Base-by-base conservation (phyloP, 1,284 basidiomycete species). In the Apiotrichum gamsii region DNA sequence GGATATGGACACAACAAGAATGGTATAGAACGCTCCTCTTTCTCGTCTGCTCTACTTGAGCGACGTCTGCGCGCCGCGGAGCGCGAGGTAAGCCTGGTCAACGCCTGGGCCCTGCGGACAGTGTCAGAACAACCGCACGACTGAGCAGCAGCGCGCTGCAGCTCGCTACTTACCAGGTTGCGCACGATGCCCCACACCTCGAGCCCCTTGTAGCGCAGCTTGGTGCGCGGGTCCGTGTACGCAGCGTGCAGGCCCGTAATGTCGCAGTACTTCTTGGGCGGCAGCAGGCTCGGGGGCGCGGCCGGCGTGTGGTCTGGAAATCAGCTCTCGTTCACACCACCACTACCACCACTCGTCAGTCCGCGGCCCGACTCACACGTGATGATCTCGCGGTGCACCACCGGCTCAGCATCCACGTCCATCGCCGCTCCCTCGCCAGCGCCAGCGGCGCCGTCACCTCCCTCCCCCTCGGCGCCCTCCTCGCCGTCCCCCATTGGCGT, bases 231-330 rank as follows among this genome's bases (percentile, higher is more conserved):
- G 51, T 74, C 73, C 5, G 70, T 72, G 56, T 74, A 74, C 9
- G 56, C 57, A 8, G 71, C 72, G 23, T 65, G 71, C 16, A 77
- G 65, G 4, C 76, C 76, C 0, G 76, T 77, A 41, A 77, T 69
- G 52, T 77, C 76, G 65, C 76, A 77, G 61, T 76, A 77, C 52
- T 72, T 74, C 52, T 74, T 75, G 3, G 69, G 50, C 2, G 73
- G 74, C 3, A 74, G 52, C 14, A 73, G 60, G 9, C 66, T 69
- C 0, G 71, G 70, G 9, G 69, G 69, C 3, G 70, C 70, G 3
- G 65, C 57, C 5, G 68, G 69, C 2, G 72, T 72, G 40, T 68
- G 64, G 54, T 72, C 71, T 72, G 49, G 11, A 5, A 21, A 9
- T 30, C 34, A 43, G 41, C 28, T 14, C n/a, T n/a, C 33, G 4